Conservation (phyloP, 2,329 filamentous ascomycete genomes). For the Claviceps paspali region DNA sequence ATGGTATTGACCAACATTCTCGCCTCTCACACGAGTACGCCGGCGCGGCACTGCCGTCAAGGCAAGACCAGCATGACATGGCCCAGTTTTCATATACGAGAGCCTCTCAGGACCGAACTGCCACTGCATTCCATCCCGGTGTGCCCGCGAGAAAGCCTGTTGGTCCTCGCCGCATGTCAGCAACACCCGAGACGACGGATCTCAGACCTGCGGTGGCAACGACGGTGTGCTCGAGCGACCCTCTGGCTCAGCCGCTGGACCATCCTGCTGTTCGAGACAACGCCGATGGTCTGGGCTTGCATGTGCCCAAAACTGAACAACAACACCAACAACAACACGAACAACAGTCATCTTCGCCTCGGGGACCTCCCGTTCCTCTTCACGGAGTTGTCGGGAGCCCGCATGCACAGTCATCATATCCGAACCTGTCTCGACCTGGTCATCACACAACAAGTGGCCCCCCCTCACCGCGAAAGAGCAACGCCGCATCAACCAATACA, state of each 20-base stretch:
- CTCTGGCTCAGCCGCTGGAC: not conserved
- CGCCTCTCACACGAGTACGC: not conserved
- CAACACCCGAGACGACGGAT: not conserved
- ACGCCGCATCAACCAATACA: slow-evolving; percentile 14
- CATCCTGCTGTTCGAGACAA: not conserved
- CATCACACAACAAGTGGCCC: slow-evolving; percentile 13
- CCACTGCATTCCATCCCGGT: slow-evolving; percentile 7
- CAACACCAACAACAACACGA: too few species aligned
- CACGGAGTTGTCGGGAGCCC: not conserved
- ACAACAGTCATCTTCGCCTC: not conserved
- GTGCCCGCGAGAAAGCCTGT: slow-evolving; percentile 15
- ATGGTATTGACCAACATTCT: not conserved
- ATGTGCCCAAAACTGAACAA: not conserved
- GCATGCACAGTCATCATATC: not conserved
- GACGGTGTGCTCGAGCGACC: not conserved
- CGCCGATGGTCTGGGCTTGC: not conserved
- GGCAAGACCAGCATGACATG: not conserved
- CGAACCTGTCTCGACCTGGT: not conserved
- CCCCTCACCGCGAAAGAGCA: slow-evolving; percentile 22
- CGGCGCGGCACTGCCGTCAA: not conserved
- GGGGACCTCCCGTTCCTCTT: not conserved
- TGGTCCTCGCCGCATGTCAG: slow-evolving; percentile 11
- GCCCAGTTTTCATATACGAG: not conserved
- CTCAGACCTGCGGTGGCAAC: not conserved
- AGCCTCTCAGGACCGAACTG: slow-evolving; percentile 3